Evolutionary conservation across 2,329 filamentous ascomycete species (phyloP).

Genomic region (Hortaea sp.): DNA sequence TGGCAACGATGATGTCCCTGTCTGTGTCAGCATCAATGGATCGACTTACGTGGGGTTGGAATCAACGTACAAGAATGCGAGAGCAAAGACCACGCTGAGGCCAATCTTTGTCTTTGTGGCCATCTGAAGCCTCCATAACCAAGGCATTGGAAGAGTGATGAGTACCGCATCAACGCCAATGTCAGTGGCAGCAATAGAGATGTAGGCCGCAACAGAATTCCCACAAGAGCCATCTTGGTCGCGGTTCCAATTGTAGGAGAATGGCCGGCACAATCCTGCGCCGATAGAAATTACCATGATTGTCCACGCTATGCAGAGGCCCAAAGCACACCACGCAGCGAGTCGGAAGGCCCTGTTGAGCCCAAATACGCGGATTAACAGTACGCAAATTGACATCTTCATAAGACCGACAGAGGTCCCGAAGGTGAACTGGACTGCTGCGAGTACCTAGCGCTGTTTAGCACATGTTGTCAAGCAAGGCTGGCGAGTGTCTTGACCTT

Average conservation of each 20-base stretch:
- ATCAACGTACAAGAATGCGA: neutral
- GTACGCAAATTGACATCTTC: neutral
- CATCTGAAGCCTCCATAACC: neutral
- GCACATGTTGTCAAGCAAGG: no score
- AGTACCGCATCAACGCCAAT: neutral
- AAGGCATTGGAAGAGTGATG: neutral
- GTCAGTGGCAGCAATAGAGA: neutral
- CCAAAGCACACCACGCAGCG: neutral
- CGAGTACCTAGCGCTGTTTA: neutral
- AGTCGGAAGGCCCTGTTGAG: neutral
- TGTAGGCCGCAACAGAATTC: neutral
- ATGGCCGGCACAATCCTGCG: neutral
- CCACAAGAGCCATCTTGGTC: neutral
- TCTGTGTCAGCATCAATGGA: neutral
- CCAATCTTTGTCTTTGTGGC: neutral
- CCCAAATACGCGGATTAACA: constrained; percentile 1
- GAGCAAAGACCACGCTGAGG: neutral
- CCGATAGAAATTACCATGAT: neutral
- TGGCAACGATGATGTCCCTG: neutral
- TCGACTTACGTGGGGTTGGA: no score
- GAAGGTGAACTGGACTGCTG: neutral
- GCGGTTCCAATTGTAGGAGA: neutral
- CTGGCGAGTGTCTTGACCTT: neutral
- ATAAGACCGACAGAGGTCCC: neutral
- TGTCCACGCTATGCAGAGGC: neutral